Conservation (phyloP, 345 rosid species). For the Geranium rotundifolium region DNA sequence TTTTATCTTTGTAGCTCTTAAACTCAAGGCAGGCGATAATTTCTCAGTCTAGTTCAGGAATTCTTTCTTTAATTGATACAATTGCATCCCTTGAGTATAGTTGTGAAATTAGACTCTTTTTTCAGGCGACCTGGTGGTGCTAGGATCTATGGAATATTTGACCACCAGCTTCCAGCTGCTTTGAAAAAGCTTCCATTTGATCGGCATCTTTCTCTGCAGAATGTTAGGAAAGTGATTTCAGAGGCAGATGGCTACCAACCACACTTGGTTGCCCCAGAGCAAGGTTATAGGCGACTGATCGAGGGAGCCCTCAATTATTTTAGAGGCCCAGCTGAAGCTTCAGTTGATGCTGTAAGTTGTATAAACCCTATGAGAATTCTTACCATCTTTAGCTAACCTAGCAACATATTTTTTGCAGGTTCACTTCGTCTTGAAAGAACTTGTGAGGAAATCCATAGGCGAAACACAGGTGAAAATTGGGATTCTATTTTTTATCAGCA, state of each 20-base stretch:
- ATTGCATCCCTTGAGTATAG: background rate
- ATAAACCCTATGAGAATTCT: too few species aligned
- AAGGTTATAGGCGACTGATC: constrained; percentile 66
- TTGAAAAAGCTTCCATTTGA: constrained; percentile 80
- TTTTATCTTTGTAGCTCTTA: too few species aligned
- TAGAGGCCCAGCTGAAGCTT: constrained; percentile 84
- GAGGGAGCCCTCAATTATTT: constrained; percentile 59
- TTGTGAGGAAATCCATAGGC: constrained; percentile 61
- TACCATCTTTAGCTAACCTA: too few species aligned
- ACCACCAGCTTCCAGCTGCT: constrained; percentile 85
- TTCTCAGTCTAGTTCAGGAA: too few species aligned
- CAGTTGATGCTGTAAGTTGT: constrained; percentile 70
- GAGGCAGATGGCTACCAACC: constrained; percentile 91
- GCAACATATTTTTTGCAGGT: constrained; percentile 28
- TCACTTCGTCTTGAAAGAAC: constrained; percentile 69
- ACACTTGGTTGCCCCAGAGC: constrained; percentile 82
- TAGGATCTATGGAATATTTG: constrained; percentile 74
- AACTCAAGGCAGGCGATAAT: too few species aligned
- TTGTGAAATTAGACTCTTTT: constrained; percentile 1
- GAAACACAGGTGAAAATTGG: constrained; percentile 50
- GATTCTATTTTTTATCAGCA: background rate
- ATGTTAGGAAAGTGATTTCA: constrained; percentile 61
- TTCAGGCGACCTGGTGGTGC: constrained; percentile 79
- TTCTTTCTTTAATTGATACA: too few species aligned
- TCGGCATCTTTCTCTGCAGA: constrained; percentile 71